Percentiles rank a stretch among this genome's conserved stretches.
These are phyloP conservation scores for Fusarium devonianum DNA, from an alignment of 2,329 filamentous ascomycete genomes.

Conservation along the genomic window DNA sequence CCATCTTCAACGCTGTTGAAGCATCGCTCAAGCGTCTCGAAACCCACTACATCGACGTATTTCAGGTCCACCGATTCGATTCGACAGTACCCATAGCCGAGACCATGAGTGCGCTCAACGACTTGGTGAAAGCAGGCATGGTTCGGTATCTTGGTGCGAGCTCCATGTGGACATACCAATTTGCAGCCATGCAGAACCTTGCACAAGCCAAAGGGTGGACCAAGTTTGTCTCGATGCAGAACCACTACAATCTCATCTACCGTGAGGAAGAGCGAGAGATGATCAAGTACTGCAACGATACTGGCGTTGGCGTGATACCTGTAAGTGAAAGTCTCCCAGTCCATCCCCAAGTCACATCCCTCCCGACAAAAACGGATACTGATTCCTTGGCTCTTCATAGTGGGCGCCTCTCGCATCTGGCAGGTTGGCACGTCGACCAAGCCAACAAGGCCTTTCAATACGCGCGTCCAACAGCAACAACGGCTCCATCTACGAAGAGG, in stretches of 20 bases:
- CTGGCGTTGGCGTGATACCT: slow-evolving; percentile 24
- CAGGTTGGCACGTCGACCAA: slow-evolving; percentile 18
- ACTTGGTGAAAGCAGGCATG: slow-evolving; percentile 52
- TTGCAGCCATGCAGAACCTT: slow-evolving; percentile 56
- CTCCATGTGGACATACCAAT: slow-evolving; percentile 54
- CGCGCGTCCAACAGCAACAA: slow-evolving; percentile 36
- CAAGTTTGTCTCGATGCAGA: slow-evolving; percentile 66
- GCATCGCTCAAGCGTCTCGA: slow-evolving; percentile 61
- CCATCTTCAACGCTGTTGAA: slow-evolving; percentile 70
- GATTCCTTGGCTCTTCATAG: background rate
- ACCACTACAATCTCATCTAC: slow-evolving; percentile 61
- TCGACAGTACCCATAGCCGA: slow-evolving; percentile 36
- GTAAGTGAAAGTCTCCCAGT: background rate
- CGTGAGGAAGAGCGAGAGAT: slow-evolving; percentile 64
- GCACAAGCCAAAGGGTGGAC: slow-evolving; percentile 63
- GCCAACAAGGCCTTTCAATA: background rate
- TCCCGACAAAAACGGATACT: background rate
- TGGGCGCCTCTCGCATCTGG: slow-evolving; percentile 32
- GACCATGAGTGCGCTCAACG: slow-evolving; percentile 25
- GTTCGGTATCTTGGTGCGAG: slow-evolving; percentile 61
- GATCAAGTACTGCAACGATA: slow-evolving; percentile 43
- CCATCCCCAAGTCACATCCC: background rate
- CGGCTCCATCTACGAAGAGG: slow-evolving; percentile 50
- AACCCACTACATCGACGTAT: slow-evolving; percentile 63
- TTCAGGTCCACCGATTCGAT: slow-evolving; percentile 63